Conservation (phyloP, 140 eudicot genomes). For the Anethum foeniculum region DNA sequence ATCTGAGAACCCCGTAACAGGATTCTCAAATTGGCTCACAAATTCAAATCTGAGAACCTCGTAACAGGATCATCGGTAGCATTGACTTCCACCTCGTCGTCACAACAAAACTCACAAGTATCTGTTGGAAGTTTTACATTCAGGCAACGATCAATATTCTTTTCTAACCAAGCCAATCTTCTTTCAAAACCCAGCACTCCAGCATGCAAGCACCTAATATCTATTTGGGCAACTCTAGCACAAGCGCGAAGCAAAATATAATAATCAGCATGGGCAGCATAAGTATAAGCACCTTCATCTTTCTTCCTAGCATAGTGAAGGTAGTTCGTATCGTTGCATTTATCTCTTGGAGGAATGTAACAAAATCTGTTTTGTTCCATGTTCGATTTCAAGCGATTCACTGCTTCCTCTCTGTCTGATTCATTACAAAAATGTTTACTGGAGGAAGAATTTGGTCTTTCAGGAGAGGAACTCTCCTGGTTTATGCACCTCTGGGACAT, state of each 20-base stretch:
- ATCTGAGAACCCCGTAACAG: constrained; percentile 16
- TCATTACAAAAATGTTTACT: constrained; percentile 8
- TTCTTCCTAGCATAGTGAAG: constrained; percentile 51
- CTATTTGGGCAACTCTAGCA: constrained; percentile 70
- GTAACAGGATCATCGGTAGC: constrained; percentile 18
- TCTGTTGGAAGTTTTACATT: constrained; percentile 20
- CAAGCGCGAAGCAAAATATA: constrained; percentile 71
- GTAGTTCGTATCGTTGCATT: constrained; percentile 35
- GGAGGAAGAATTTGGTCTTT: not conserved
- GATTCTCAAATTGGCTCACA: constrained; percentile 5
- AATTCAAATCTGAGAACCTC: constrained; percentile 10
- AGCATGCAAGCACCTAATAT: constrained; percentile 51
- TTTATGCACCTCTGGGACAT: constrained; percentile 7
- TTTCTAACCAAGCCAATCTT: constrained; percentile 62
- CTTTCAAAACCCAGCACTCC: constrained; percentile 66
- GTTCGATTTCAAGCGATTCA: constrained; percentile 39
- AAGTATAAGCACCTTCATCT: constrained; percentile 41
- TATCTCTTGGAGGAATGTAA: constrained; percentile 63
- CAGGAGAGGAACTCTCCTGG: not conserved
- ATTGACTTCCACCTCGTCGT: constrained; percentile 18
- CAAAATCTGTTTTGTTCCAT: constrained; percentile 75
- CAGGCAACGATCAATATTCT: constrained; percentile 39
- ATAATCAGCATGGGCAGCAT: constrained; percentile 79
- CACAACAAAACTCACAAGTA: constrained; percentile 29
- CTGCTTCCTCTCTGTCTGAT: constrained; percentile 30